Evolutionary conservation across 2,329 filamentous ascomycete species (phyloP).

Genomic region (Aspergillus ochraceus): DNA sequence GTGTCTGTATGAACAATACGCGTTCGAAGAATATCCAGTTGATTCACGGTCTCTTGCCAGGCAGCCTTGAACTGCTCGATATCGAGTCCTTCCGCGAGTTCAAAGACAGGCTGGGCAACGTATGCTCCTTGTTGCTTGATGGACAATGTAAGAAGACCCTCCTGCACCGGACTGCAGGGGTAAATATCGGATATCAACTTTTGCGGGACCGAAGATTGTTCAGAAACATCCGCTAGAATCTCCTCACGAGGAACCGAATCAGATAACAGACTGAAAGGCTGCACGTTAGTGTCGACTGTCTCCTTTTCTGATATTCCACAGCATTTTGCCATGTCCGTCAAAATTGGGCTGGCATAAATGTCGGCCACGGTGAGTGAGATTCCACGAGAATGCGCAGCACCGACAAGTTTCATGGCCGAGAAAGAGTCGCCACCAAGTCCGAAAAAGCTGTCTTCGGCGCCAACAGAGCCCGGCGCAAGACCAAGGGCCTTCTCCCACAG

Average conservation of each 20-base stretch:
- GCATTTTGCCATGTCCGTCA: slow-evolving; percentile 44
- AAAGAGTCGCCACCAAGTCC: slow-evolving; percentile 50
- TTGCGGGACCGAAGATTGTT: slow-evolving; percentile 31
- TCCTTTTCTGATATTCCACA: slow-evolving; percentile 18
- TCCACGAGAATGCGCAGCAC: slow-evolving; percentile 40
- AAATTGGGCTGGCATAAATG: slow-evolving; percentile 46
- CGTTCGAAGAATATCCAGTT: slow-evolving; percentile 51
- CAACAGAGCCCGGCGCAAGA: slow-evolving; percentile 39
- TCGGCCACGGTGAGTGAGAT: slow-evolving; percentile 43
- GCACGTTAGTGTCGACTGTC: slow-evolving; percentile 5
- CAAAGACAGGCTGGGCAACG: slow-evolving; percentile 47
- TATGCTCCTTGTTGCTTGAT: slow-evolving; percentile 50
- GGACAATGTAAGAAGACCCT: slow-evolving; percentile 50
- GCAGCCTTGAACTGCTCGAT: slow-evolving; percentile 46
- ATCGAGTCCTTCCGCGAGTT: slow-evolving; percentile 40
- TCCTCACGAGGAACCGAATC: slow-evolving; percentile 15
- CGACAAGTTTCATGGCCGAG: slow-evolving; percentile 49
- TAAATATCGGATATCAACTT: slow-evolving; percentile 40
- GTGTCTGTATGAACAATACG: slow-evolving; percentile 43
- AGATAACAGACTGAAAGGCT: slow-evolving; percentile 33
- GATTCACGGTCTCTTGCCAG: slow-evolving; percentile 48
- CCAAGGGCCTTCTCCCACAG: slow-evolving; percentile 44
- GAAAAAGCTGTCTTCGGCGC: slow-evolving; percentile 49
- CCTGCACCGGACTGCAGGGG: slow-evolving; percentile 47
- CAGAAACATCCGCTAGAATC: slow-evolving; percentile 29